These are phyloP conservation scores for Camellia oleifera DNA, from an alignment of 179 eudicot genomes.

Conservation along the genomic window DNA sequence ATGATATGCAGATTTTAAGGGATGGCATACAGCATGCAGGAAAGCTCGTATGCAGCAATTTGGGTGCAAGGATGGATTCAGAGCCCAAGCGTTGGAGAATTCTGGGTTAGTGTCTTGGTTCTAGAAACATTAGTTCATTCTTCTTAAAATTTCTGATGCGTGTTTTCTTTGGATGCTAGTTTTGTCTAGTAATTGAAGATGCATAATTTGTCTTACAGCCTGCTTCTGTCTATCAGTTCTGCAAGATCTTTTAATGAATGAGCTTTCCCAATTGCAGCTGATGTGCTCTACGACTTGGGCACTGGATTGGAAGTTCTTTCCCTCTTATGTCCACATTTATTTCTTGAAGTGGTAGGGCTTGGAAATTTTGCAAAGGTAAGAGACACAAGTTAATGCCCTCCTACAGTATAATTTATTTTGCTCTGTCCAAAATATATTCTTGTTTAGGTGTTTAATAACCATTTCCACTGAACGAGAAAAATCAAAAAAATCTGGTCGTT, in stretches of 20 bases:
- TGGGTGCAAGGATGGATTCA: conserved; percentile 98
- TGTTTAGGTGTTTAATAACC: background rate
- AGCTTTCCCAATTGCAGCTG: conserved; percentile 57
- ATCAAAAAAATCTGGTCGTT: background rate
- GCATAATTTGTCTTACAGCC: background rate
- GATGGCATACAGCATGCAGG: conserved; percentile 99
- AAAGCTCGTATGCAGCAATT: conserved; percentile 91
- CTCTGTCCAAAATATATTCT: background rate
- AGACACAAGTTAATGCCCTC: background rate
- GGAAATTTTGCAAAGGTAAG: conserved; percentile 98
- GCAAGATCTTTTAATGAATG: conserved; percentile 9
- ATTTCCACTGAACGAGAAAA: background rate
- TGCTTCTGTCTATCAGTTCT: conserved; percentile 4
- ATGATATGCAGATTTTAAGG: conserved; percentile 60
- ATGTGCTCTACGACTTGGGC: conserved; percentile 91
- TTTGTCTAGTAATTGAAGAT: background rate
- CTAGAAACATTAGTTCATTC: background rate
- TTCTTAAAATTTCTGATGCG: background rate
- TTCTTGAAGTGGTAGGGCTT: conserved; percentile 93
- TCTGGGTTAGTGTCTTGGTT: conserved; percentile 52
- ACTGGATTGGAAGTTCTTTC: conserved; percentile 93
- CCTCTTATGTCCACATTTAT: conserved; percentile 87
- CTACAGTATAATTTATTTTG: background rate
- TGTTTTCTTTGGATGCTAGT: conserved; percentile 2
- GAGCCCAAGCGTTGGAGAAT: conserved; percentile 99